A percentile compares a stretch with the other conserved stretches of the same genome.
phyloP scores from a whole-genome alignment of 1,139 yeast genomes.

The Pichia sp. region DNA sequence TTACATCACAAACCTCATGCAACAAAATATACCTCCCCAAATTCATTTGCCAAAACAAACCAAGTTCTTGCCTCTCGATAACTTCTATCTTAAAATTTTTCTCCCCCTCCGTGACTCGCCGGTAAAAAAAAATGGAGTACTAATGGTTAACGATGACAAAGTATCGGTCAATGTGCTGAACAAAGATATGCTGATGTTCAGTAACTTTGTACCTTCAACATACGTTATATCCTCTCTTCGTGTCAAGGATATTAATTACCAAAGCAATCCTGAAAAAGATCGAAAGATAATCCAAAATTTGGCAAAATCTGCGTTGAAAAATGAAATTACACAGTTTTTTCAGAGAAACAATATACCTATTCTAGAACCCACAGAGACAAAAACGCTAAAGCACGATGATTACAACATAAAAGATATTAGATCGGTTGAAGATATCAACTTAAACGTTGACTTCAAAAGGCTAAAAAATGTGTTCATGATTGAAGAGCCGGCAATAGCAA shows the following conservation, averaged over 20 bases:
- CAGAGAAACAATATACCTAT: background rate
- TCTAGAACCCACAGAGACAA: no score
- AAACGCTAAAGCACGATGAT: background rate
- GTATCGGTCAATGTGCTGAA: constrained; percentile 10
- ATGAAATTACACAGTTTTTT: background rate
- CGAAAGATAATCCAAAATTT: background rate
- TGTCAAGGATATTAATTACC: constrained; percentile 1
- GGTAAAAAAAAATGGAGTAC: constrained; percentile 1
- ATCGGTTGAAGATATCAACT: constrained; percentile 8
- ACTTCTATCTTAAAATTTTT: background rate
- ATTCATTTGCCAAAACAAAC: background rate
- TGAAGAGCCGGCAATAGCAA: constrained; percentile 18
- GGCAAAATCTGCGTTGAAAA: constrained; percentile 1
- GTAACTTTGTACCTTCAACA: constrained; percentile 9
- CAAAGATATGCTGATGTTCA: constrained; percentile 7
- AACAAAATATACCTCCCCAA: background rate
- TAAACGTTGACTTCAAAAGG: constrained; percentile 13
- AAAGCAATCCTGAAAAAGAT: constrained; percentile 10
- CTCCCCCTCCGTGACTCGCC: background rate
- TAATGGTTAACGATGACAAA: constrained; percentile 14
- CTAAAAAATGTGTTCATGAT: constrained; percentile 18
- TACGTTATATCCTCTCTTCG: constrained; percentile 15
- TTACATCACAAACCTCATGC: background rate
- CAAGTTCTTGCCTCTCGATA: background rate
- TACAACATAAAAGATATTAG: background rate